Evolutionary conservation across 2,329 filamentous ascomycete genomes (phyloP), one percentile per base, ranked within the genome.

Genomic region (Penicillium expansum): DNA sequence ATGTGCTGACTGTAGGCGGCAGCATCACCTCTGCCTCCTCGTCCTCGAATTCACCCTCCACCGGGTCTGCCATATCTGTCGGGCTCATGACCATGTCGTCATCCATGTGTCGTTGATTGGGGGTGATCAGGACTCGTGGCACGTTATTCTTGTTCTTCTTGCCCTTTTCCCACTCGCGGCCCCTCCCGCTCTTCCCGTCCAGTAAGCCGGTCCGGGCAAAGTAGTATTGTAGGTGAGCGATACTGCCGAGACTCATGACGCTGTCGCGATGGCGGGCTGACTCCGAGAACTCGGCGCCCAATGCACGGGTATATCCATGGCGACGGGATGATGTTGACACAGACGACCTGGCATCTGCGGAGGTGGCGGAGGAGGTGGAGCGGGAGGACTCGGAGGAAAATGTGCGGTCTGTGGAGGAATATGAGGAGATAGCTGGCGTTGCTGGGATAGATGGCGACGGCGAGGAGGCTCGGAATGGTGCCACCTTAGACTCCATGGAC

Each of bases 161-260:
- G 60, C 80, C 80, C 63, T 86, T 82, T 69, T 83, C 48, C 54
- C 54, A 87, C 71, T 88, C 89, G 67, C 89, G 89, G 22, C 90
- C 88, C 72, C 95, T 89, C 52, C 86, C 94, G 35, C 92, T 93
- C 72, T 97, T 97, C 55, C 93, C 92, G 70, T 99, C 94, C 49
- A 99, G 78, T 62, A 99, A 77, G 6, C 94, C 94, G 0, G 94
- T 99, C 58, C 94, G 83, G 35, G 94, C 93, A 78, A 99, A 99
- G 77, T 97, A 99, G 77, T 97, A 96, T 75, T 99, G 94, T 69
- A 99, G 80, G 77, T 99, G 94, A 55, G 92, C 91, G 67, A 99
- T 99, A 75, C 92, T 97, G 53, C 94, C 94, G 60, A 99, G 78
- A 70, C 91, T 96, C 85, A 97, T 88, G 63, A 99, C 94, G 71